Base-by-base conservation (phyloP, 2,329 filamentous ascomycete genomes). In the Stagonosporopsis vannaccii region DNA sequence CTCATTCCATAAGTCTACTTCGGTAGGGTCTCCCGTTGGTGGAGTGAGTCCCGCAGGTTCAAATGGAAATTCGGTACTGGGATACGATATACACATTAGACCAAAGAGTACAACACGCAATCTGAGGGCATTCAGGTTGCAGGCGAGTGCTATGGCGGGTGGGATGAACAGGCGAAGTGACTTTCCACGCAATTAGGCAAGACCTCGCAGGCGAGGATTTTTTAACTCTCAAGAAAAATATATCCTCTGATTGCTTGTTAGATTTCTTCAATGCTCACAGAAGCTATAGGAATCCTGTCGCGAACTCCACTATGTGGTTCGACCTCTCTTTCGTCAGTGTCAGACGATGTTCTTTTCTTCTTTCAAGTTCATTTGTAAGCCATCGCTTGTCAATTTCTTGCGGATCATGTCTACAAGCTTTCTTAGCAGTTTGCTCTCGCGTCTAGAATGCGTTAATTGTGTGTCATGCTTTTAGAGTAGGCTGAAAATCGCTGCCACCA, bases 71-170 rank as follows among this genome's bases (percentile, higher is more conserved):
- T 5, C 30, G n/a, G 30, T 12, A 6, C 13, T 2, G 1, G 17
- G 6, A 11, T 19, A 49, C 20, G 33, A 23, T 2, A 26, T 20
- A 15, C 19, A 15, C 11, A n/a, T 20, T 6, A 41, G 61, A 32
- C 52, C 59, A 11, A 19, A 51, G 11, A 59, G 56, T 33, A 56
- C 46, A 2, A 63, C 61, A 2, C 55, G 56, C 1, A 67, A 57
- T 42, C 35, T 67, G 6, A 60, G 65, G 25, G 50, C 60, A 3
- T 67, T 67, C 28, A 61, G 61, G 28, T 40, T 67, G 26, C 61
- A 66, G 46, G 65, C 65, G 13, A 66, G 63, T 50, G 63, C 61
- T 13, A 49, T 67, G 56, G 63, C 61, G 3, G 62, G 57, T 13
- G 61, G 62, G 0, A 60, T 64, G 60, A 65, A 57, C 40, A 47